These are phyloP conservation scores for Macrotyloma uniflorum DNA, from an alignment of 306 rosid genomes.

Conservation along the genomic window DNA sequence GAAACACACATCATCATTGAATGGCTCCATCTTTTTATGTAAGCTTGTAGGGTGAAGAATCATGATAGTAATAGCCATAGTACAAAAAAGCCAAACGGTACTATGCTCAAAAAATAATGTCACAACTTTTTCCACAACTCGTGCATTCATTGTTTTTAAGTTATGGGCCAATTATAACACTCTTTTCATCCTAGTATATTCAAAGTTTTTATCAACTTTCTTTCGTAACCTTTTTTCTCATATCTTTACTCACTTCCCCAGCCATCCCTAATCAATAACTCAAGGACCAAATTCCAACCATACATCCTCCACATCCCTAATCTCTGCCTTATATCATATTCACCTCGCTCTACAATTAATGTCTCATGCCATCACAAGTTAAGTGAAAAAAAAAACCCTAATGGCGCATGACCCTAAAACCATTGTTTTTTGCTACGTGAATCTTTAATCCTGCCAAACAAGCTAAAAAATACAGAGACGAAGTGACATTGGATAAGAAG, in stretches of 20 bases:
- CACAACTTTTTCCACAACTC: constrained; percentile 34
- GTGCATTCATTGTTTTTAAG: constrained; percentile 41
- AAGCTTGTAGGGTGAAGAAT: constrained; percentile 38
- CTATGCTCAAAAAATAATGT: constrained; percentile 33
- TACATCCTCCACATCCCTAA: constrained; percentile 30
- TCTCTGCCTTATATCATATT: background rate
- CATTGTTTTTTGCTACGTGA: background rate
- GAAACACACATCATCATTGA: constrained; percentile 34
- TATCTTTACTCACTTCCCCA: background rate
- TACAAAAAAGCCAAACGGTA: constrained; percentile 23
- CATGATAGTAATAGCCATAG: constrained; percentile 33
- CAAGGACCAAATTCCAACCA: constrained; percentile 41
- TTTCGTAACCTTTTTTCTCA: background rate
- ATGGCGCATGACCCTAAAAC: constrained; percentile 6
- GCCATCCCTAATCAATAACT: constrained; percentile 2
- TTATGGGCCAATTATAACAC: constrained; percentile 35
- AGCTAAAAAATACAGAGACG: background rate
- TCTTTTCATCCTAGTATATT: background rate
- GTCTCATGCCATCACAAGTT: background rate
- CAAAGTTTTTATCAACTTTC: constrained; percentile 3
- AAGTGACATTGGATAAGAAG: background rate
- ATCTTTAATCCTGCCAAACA: background rate
- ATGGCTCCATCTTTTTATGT: constrained; percentile 37
- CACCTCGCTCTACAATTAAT: background rate
- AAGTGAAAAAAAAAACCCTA: constrained; percentile 4